phyloP scores from a whole-genome alignment of 306 rosid species.

The Castanea crenata region DNA sequence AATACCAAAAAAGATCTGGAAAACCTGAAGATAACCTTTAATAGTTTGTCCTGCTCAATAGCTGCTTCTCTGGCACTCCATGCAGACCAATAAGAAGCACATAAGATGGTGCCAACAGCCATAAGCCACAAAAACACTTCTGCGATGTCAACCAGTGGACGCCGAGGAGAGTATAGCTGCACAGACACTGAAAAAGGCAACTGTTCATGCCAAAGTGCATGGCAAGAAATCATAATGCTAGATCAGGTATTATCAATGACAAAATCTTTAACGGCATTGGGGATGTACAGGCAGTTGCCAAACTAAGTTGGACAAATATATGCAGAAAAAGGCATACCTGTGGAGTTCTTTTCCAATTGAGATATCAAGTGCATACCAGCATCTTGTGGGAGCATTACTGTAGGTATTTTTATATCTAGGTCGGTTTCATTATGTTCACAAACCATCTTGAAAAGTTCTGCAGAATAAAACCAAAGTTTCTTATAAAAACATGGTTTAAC shows the following conservation, averaged over 20 bases:
- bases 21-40: slow-evolving; percentile 54
- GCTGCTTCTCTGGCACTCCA: slow-evolving; percentile 93
- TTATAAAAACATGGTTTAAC: slow-evolving; percentile 4
- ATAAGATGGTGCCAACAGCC: slow-evolving; percentile 96
- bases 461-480: slow-evolving; percentile 12
- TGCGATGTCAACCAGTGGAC: slow-evolving; percentile 93
- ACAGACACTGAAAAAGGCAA: slow-evolving; percentile 66
- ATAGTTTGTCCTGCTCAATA: slow-evolving; percentile 81
- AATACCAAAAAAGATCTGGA: slow-evolving; percentile 14
- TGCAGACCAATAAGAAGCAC: slow-evolving; percentile 97
- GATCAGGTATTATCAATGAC: not conserved
- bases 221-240: slow-evolving; percentile 10
- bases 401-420: slow-evolving; percentile 71
- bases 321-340: slow-evolving; percentile 41
- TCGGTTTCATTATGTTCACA: slow-evolving; percentile 80
- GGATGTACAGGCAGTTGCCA: slow-evolving; percentile 9
- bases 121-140: slow-evolving; percentile 98
- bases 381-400: slow-evolving; percentile 94
- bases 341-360: slow-evolving; percentile 49
- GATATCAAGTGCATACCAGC: slow-evolving; percentile 70
- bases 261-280: slow-evolving; percentile 6
- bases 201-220: slow-evolving; percentile 31
- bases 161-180: slow-evolving; percentile 93
- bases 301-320: not conserved
- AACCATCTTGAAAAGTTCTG: slow-evolving; percentile 99